phyloP scores from a whole-genome alignment of 768 basidiomycete genomes.

The Russula compacta region DNA sequence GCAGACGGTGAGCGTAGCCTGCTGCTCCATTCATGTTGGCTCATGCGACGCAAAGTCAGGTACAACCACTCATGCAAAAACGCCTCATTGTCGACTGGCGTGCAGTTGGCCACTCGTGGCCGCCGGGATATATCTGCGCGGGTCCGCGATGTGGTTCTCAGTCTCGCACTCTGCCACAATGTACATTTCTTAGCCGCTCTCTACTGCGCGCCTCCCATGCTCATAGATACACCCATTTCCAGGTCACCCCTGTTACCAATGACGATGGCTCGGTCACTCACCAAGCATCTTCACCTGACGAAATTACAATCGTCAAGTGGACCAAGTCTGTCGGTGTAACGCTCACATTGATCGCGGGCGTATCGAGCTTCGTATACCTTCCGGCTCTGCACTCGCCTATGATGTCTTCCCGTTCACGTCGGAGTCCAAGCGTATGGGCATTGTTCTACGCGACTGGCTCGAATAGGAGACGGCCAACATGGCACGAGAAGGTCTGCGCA shows the following conservation, averaged over 20 bases:
- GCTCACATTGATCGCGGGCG: conserved; percentile 76
- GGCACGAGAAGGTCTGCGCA: conserved; percentile 92
- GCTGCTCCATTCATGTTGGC: background rate
- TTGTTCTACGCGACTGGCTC: conserved; percentile 94
- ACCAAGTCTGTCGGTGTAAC: conserved; percentile 91
- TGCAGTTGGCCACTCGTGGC: conserved; percentile 76
- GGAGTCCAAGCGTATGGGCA: conserved; percentile 98
- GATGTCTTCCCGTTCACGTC: conserved; percentile 98
- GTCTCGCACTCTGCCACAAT: conserved; percentile 93
- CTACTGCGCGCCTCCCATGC: background rate
- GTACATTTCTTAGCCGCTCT: conserved; percentile 35
- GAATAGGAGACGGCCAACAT: conserved; percentile 99
- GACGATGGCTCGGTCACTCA: conserved; percentile 94
- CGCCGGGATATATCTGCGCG: conserved; percentile 92
- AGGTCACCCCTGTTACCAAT: conserved; percentile 94
- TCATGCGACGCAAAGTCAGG: background rate
- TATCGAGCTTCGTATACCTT: conserved; percentile 72
- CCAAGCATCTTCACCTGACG: conserved; percentile 97
- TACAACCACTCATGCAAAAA: conserved; percentile 34
- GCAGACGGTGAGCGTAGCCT: conserved; percentile 38
- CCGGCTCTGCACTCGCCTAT: conserved; percentile 54
- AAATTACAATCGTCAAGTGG: conserved; percentile 97
- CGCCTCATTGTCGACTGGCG: conserved; percentile 61
- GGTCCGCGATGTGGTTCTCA: conserved; percentile 85
- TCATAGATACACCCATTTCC: background rate